A percentile compares a stretch with the other conserved stretches of the same genome.
Evolutionary conservation across 2,329 filamentous ascomycete genomes (phyloP).

Genomic region (Pyricularia sp.): DNA sequence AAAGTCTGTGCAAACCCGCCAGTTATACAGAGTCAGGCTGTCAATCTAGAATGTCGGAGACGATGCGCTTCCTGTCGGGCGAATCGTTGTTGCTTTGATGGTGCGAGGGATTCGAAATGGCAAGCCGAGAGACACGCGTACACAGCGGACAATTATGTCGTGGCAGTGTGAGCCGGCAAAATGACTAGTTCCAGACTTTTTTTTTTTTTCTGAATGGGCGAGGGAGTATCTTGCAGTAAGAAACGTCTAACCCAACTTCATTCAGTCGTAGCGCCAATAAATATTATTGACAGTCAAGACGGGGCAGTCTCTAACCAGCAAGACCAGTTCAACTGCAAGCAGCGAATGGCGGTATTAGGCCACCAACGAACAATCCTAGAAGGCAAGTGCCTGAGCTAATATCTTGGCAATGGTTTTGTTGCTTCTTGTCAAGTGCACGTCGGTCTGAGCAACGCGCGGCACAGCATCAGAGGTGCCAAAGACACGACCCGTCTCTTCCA

Average conservation of each 20-base stretch:
- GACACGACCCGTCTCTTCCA: background rate
- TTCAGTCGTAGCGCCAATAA: background rate
- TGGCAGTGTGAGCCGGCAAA: background rate
- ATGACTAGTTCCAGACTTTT: background rate
- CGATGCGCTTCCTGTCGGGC: background rate
- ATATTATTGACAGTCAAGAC: background rate
- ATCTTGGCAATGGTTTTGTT: background rate
- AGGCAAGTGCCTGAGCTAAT: background rate
- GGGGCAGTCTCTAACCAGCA: background rate
- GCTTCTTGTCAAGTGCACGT: background rate
- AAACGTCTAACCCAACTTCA: background rate
- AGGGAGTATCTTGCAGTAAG: background rate
- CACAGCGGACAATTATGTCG: background rate
- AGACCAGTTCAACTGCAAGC: background rate
- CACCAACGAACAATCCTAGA: background rate
- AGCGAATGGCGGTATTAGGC: background rate
- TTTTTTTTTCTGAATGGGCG: background rate
- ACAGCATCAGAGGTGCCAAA: background rate
- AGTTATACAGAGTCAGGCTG: background rate
- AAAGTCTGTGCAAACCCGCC: background rate
- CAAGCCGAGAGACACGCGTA: background rate
- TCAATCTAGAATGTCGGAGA: background rate
- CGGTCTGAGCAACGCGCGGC: background rate
- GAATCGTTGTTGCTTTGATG: background rate
- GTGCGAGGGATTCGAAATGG: background rate